These are phyloP conservation scores for Plenodomus tracheiphilus DNA, from an alignment of 2,329 filamentous ascomycete genomes.

Conservation along the genomic window DNA sequence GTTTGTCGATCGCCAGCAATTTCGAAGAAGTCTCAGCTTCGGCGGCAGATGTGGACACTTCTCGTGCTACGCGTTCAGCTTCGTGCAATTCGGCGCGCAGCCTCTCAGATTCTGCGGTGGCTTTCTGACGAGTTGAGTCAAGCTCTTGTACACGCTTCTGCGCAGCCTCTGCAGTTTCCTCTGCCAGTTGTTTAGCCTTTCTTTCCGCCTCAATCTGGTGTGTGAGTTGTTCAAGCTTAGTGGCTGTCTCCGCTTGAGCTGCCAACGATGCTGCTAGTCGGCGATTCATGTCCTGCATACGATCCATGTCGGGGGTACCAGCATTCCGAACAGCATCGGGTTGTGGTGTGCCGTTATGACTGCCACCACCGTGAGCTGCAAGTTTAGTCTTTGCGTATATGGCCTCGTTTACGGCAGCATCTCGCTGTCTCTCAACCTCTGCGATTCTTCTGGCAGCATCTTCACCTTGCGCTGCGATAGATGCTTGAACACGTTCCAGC, in stretches of 20 bases:
- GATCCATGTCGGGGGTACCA: constrained; percentile 65
- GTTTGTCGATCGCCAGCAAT: constrained; percentile 82
- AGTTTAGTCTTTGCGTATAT: constrained; percentile 93
- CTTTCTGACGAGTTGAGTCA: constrained; percentile 80
- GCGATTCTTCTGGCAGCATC: constrained; percentile 87
- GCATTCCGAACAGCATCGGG: constrained; percentile 60
- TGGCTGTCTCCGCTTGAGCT: constrained; percentile 77
- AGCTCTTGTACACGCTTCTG: constrained; percentile 83
- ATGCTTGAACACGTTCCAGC: constrained; percentile 83
- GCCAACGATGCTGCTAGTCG: constrained; percentile 82
- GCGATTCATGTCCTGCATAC: constrained; percentile 73
- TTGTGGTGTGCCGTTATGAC: constrained; percentile 61
- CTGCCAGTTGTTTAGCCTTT: constrained; percentile 78
- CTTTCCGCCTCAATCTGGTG: constrained; percentile 80
- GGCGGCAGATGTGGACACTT: constrained; percentile 75
- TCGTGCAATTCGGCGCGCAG: constrained; percentile 84
- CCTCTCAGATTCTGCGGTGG: constrained; percentile 80
- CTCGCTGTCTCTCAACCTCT: constrained; percentile 91
- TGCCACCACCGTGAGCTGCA: constrained; percentile 74
- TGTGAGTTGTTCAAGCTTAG: constrained; percentile 69
- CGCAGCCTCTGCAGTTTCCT: constrained; percentile 82
- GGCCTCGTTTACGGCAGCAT: constrained; percentile 91
- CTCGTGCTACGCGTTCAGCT: constrained; percentile 74
- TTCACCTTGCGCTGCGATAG: constrained; percentile 85
- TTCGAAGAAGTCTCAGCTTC: constrained; percentile 76